Evolutionary conservation across 225 moss, liverwort and hornwort genomes (phyloP).

Genomic region (Anthoceros angustus): DNA sequence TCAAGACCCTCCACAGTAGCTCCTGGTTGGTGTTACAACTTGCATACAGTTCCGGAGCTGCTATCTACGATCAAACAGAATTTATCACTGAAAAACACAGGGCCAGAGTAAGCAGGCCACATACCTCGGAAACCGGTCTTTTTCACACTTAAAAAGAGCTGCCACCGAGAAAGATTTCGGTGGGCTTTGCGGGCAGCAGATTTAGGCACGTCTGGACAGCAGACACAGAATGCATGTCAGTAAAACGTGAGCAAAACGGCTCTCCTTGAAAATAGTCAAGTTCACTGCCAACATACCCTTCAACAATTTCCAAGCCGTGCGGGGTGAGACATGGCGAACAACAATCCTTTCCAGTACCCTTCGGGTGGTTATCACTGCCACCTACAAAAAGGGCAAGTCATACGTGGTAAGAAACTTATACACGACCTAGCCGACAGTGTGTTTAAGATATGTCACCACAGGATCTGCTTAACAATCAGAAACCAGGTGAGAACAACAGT

Average conservation of each 20-base stretch:
- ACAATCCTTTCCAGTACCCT: conserved; percentile 70
- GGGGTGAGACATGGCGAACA: conserved; percentile 51
- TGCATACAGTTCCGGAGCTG: not conserved
- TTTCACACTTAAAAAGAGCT: conserved; percentile 48
- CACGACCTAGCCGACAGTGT: not conserved
- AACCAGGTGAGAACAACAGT: not conserved
- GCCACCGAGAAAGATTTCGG: conserved; percentile 47
- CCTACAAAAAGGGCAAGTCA: conserved; percentile 21
- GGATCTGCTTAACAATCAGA: not conserved
- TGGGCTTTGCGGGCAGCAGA: conserved; percentile 90
- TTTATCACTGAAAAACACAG: not conserved
- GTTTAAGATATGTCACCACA: not conserved
- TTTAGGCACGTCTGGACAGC: conserved; percentile 65
- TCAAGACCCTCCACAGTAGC: not conserved
- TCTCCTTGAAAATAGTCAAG: not conserved
- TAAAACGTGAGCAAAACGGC: not conserved
- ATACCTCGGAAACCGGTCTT: conserved; percentile 84
- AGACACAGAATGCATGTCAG: not conserved
- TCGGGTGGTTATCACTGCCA: conserved; percentile 85
- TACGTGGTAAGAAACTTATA: no score
- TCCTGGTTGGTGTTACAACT: not conserved
- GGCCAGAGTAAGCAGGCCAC: not conserved
- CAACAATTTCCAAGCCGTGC: conserved; percentile 89
- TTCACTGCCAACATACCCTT: conserved; percentile 42
- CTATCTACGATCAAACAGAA: not conserved